phyloP scores from a whole-genome alignment of 352 stramenopile species.

The Phytophthora pistaciae region DNA sequence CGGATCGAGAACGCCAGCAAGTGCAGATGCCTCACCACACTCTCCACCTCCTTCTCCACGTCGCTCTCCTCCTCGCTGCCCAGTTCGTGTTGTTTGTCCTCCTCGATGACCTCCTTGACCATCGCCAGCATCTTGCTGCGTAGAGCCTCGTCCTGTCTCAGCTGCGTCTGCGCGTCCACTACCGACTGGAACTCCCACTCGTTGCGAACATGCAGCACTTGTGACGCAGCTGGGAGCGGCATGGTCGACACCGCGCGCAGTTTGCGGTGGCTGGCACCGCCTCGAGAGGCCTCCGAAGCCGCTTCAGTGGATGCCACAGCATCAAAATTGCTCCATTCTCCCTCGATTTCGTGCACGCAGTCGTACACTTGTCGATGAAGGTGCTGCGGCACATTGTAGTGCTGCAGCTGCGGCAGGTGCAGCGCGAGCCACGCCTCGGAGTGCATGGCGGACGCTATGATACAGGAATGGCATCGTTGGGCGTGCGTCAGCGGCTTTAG shows the following conservation, averaged over 20 bases:
- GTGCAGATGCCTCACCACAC: constrained; percentile 49
- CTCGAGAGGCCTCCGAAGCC: background rate
- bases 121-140: constrained; percentile 35
- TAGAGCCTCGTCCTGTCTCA: constrained; percentile 34
- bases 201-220: constrained; percentile 39
- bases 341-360: constrained; percentile 34
- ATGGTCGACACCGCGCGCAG: constrained; percentile 31
- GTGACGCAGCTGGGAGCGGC: constrained; percentile 17
- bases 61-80: constrained; percentile 28
- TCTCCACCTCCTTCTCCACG: constrained; percentile 31
- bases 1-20: constrained; percentile 59
- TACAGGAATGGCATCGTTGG: constrained; percentile 16
- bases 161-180: constrained; percentile 46
- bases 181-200: constrained; percentile 54
- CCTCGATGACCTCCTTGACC: constrained; percentile 14
- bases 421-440: constrained; percentile 41
- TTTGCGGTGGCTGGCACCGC: constrained; percentile 20
- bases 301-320: constrained; percentile 23
- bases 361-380: constrained; percentile 47
- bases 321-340: constrained; percentile 29
- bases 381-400: constrained; percentile 46
- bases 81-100: constrained; percentile 3
- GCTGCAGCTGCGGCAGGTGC: constrained; percentile 50
- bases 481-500: constrained; percentile 1
- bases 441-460: constrained; percentile 29